Conservation (phyloP, 768 basidiomycete species). For the Boletus rex-veris region DNA sequence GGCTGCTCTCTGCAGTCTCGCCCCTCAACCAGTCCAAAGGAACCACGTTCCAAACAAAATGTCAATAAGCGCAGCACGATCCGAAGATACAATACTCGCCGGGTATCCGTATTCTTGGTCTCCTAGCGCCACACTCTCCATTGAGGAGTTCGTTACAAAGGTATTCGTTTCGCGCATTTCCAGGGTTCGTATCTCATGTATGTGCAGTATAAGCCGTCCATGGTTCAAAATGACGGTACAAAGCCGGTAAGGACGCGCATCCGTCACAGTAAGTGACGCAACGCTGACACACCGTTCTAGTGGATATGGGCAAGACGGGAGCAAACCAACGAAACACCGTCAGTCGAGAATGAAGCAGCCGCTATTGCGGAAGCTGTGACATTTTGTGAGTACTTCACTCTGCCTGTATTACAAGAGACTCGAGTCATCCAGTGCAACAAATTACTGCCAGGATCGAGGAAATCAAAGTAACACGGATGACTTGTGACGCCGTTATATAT, state of each 20-base stretch:
- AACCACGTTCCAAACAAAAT: slow-evolving; percentile 1
- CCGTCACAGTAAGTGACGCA: background rate
- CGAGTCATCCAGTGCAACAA: slow-evolving; percentile 45
- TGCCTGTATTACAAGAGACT: background rate
- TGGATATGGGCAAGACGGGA: slow-evolving; percentile 60
- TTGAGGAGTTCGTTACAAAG: slow-evolving; percentile 56
- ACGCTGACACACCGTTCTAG: slow-evolving; percentile 30
- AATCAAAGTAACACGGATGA: slow-evolving; percentile 47
- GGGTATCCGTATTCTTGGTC: slow-evolving; percentile 55
- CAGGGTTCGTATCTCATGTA: background rate
- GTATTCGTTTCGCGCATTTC: slow-evolving; percentile 25
- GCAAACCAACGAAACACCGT: slow-evolving; percentile 6
- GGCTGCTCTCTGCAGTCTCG: too few species aligned
- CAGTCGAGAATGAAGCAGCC: slow-evolving; percentile 9
- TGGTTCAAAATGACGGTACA: slow-evolving; percentile 74
- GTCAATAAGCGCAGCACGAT: slow-evolving; percentile 2
- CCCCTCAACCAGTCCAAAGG: background rate
- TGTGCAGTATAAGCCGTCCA: slow-evolving; percentile 66
- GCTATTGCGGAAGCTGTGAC: slow-evolving; percentile 47
- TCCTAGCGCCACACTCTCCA: slow-evolving; percentile 36
- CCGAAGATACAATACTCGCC: slow-evolving; percentile 41
- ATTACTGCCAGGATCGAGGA: slow-evolving; percentile 54
- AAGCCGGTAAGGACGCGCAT: slow-evolving; percentile 53
- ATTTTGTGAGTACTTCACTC: slow-evolving; percentile 35
- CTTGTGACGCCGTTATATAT: background rate